Evolutionary conservation across 2,329 filamentous ascomycete genomes (phyloP), one percentile per base, ranked within the genome.

Genomic region (Pseudopyrenochaeta lycopersici): DNA sequence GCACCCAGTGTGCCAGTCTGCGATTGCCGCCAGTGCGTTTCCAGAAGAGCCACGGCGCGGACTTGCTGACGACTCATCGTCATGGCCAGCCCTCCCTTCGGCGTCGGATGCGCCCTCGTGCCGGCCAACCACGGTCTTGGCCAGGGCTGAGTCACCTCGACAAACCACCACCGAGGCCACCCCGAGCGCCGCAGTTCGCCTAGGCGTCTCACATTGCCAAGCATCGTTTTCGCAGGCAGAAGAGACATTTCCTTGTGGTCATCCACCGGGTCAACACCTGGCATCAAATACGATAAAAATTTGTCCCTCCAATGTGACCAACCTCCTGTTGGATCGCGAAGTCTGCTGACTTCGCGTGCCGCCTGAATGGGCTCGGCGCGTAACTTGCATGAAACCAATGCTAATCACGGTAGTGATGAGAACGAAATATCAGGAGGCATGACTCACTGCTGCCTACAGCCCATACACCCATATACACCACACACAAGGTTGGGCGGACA

Each of bases 331-430:
- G 43, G 29, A 47, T 44, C 49, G 48, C 54, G 51, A 54, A 63
- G 61, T 66, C 68, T 67, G 66, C 64, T 70, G 68, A 68, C 56
- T 66, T 44, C 68, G 70, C 66, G 70, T 66, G 44, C 40, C 58
- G 56, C 57, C 33, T 52, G n/a, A 39, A 49, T 23, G 30, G 35
- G 27, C 52, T 36, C 53, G 57, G 54, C 52, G 52, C 55, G 55
- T 57, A 50, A 18, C 46, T 20, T 9, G 20, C 36, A 50, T 58
- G 46, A 49, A 50, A 48, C 41, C 50, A 44, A 29, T 51, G 46
- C 55, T 49, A 60, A 51, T 51, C 43, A 52, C 27, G 36, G 35
- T 49, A 18, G 23, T 40, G 18, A 56, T 59, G 47, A 47, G 49
- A 40, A 45, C 38, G 35, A 38, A 27, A 55, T 55, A 36, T 49